These are phyloP conservation scores for Sarcodon aspratus DNA, from an alignment of 768 basidiomycete species.

Conservation along the genomic window DNA sequence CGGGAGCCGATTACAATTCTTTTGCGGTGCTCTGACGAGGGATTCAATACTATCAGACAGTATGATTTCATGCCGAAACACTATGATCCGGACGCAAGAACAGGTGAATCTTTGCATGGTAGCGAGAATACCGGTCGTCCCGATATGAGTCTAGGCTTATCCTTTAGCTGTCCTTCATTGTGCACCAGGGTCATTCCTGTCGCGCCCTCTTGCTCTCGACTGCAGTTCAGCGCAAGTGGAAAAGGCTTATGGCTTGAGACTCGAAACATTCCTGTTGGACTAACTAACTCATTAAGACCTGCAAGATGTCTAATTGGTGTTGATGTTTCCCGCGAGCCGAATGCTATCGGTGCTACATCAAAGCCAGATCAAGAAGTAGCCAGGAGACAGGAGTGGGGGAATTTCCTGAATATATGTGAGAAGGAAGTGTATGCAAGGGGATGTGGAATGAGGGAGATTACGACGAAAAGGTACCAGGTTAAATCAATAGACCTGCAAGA, in stretches of 20 bases:
- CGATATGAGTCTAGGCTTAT: conserved; percentile 5
- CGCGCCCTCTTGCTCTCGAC: conserved; percentile 16
- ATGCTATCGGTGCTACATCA: background rate
- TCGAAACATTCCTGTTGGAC: conserved; percentile 17
- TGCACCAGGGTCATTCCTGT: conserved; percentile 13
- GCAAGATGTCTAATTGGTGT: conserved; percentile 22
- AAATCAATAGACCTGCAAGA: conserved; percentile 19
- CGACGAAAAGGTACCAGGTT: conserved; percentile 17
- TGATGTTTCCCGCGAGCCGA: conserved; percentile 6
- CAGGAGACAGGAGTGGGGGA: conserved; percentile 1
- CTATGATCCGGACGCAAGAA: background rate
- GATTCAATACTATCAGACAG: conserved; percentile 15
- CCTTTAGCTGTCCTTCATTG: conserved; percentile 15
- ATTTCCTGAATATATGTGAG: conserved; percentile 13
- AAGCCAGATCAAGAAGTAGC: background rate
- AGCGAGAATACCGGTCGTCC: background rate
- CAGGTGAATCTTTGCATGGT: too few species aligned
- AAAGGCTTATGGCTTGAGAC: conserved; percentile 26
- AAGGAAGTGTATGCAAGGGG: conserved; percentile 17
- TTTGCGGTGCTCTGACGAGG: conserved; percentile 13
- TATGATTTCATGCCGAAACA: conserved; percentile 18
- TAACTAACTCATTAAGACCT: conserved; percentile 11
- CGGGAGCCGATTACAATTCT: conserved; percentile 19
- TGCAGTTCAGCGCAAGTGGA: conserved; percentile 17
- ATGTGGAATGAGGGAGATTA: conserved; percentile 20